Conservation (phyloP, 106 monocot genomes). For the Narthecium ossifragum region DNA sequence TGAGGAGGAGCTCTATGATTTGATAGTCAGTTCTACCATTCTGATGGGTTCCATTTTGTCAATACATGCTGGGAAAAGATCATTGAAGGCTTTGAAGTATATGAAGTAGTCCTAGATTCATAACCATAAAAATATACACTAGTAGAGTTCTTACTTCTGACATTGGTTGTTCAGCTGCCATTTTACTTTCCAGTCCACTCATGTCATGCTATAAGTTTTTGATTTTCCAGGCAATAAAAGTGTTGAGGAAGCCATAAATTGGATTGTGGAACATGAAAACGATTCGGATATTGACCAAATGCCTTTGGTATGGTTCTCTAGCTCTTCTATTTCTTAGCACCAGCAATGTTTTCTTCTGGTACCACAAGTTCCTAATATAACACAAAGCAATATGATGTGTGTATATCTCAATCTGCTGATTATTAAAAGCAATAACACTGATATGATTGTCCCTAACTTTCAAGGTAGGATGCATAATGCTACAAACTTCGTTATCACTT, state of each 20-base stretch:
- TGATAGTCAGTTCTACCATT: no score
- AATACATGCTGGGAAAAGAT: no score
- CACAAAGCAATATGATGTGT: not conserved
- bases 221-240: conserved; percentile 62
- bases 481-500: no score
- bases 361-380: not conserved
- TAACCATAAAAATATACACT: no score
- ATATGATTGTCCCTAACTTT: no score
- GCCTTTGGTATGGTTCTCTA: conserved; percentile 62
- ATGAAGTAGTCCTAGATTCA: no score
- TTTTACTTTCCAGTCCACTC: not conserved
- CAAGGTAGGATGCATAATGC: no score
- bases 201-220: not conserved
- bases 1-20: no score
- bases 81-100: no score
- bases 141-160: no score
- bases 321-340: not conserved
- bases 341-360: not conserved
- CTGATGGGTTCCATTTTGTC: no score
- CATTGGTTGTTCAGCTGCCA: not conserved
- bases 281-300: conserved; percentile 94
- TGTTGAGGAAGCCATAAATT: conserved; percentile 81
- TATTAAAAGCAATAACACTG: not conserved
- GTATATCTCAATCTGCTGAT: no score
- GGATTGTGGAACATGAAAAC: conserved; percentile 93